A percentile compares a stretch with the other conserved stretches of the same genome.
These are phyloP conservation scores for Friedmanniomyces endolithicus DNA, from an alignment of 495 filamentous ascomycete genomes.

Conservation along the genomic window DNA sequence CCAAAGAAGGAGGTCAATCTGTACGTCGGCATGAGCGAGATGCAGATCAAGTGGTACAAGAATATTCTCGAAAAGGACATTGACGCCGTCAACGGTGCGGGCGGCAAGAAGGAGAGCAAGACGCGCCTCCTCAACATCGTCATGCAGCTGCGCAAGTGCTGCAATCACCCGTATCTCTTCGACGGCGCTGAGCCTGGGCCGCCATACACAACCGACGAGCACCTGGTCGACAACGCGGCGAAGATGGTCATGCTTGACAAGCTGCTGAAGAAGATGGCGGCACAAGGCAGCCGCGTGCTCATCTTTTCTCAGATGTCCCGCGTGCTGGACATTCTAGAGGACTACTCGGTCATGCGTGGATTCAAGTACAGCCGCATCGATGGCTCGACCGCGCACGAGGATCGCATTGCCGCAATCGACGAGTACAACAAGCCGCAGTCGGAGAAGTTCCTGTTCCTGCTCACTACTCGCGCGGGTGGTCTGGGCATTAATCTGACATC, in stretches of 20 bases:
- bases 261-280: slow-evolving; percentile 70
- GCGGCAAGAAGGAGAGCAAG: slow-evolving; percentile 95
- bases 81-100: slow-evolving; percentile 94
- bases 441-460: slow-evolving; percentile 92
- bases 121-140: slow-evolving; percentile 98
- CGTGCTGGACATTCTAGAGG: slow-evolving; percentile 91
- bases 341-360: slow-evolving; percentile 91
- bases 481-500: slow-evolving; percentile 96
- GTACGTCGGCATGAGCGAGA: slow-evolving; percentile 96
- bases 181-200: slow-evolving; percentile 96
- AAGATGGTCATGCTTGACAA: slow-evolving; percentile 98
- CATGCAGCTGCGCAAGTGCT: slow-evolving; percentile 98
- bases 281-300: slow-evolving; percentile 77
- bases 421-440: slow-evolving; percentile 94
- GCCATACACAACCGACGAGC: slow-evolving; percentile 95
- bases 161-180: slow-evolving; percentile 97
- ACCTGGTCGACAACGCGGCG: slow-evolving; percentile 81
- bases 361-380: slow-evolving; percentile 98
- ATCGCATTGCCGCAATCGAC: slow-evolving; percentile 94
- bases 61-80: slow-evolving; percentile 99
- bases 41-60: slow-evolving; percentile 99
- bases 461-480: slow-evolving; percentile 94
- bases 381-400: slow-evolving; percentile 91
- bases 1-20: slow-evolving; percentile 97
- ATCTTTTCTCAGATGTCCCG: slow-evolving; percentile 99